Evolutionary conservation across 2,329 filamentous ascomycete genomes (phyloP), one percentile per base, ranked within the genome.

Genomic region (Neonectria faginata): DNA sequence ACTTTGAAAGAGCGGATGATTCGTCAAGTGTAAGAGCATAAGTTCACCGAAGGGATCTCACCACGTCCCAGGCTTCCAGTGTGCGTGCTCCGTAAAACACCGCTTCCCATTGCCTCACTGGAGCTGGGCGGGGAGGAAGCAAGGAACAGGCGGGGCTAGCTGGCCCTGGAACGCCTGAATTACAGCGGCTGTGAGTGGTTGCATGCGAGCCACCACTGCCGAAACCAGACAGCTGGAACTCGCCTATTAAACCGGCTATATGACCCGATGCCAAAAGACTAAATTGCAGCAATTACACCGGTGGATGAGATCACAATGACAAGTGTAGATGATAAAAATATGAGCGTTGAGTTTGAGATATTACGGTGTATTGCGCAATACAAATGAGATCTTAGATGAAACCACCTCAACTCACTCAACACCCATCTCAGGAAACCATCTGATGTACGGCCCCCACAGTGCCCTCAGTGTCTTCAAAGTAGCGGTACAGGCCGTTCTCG

Each of bases 391-490:
- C 14, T 12, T 39, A 2, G 16, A n/a, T 2, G n/a, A 8, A 39
- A 16, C 36, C 25, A 25, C 25, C 25, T 25, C 5, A 6, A 6
- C 25, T 25, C 25, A 25, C 25, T 27, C 39, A 48, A 55, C 36
- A 39, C 39, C 53, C 25, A 48, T 22, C 14, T 29, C 1, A 29
- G 59, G 57, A 65, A 45, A 64, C 71, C 61, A 75, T 67, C 57
- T 76, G 72, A 41, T 78, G 77, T n/a, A 76, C 68, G 2, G 69
- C 68, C 2, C 76, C 75, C 50, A 76, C 62, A 33, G 70, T 76
- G 10, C 76, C 76, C 59, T 78, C 76, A 2, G 73, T 75, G 45
- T 78, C 76, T 48, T 75, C 67, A 58, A 78, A 78, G 58, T 71
- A 76, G 2, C 76, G 70, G 22, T 71, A 75, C 31, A 75, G 25